A percentile compares a stretch with the other conserved stretches of the same genome.
Conservation (phyloP, 1,139 yeast genomes). For the Kodamaea fungicola region DNA sequence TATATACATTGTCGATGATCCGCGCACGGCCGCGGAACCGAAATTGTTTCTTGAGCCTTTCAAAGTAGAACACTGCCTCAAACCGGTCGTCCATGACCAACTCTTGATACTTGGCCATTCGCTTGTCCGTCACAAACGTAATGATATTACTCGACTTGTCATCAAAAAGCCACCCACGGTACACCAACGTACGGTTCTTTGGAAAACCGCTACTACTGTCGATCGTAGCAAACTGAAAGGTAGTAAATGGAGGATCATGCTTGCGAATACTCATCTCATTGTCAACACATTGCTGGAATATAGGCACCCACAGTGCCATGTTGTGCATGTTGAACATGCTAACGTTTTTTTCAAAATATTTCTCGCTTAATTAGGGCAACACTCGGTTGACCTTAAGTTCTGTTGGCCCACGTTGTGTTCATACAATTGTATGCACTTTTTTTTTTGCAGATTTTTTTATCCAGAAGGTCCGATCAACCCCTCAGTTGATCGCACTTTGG, state of each 20-base stretch:
- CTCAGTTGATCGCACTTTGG: too few species aligned
- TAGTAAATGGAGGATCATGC: conserved; percentile 41
- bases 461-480: too few species aligned
- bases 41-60: conserved; percentile 59
- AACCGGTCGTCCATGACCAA: conserved; percentile 48
- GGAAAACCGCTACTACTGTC: conserved; percentile 53
- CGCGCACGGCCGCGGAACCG: conserved; percentile 67
- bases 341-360: too few species aligned
- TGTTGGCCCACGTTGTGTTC: conserved; percentile 4
- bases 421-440: neutral
- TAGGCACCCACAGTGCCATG: conserved; percentile 74
- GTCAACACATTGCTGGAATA: conserved; percentile 49
- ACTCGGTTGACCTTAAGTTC: conserved; percentile 6
- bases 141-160: conserved; percentile 66
- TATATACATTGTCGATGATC: conserved; percentile 32
- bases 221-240: conserved; percentile 70
- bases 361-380: conserved; percentile 5
- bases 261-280: conserved; percentile 35
- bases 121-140: conserved; percentile 67
- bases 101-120: conserved; percentile 64
- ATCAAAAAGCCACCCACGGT: conserved; percentile 71
- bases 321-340: conserved; percentile 34
- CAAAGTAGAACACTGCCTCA: conserved; percentile 78
- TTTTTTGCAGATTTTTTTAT: neutral
- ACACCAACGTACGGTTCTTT: conserved; percentile 64